Conservation (phyloP, 768 basidiomycete species). For the Psilocybe cubensis region DNA sequence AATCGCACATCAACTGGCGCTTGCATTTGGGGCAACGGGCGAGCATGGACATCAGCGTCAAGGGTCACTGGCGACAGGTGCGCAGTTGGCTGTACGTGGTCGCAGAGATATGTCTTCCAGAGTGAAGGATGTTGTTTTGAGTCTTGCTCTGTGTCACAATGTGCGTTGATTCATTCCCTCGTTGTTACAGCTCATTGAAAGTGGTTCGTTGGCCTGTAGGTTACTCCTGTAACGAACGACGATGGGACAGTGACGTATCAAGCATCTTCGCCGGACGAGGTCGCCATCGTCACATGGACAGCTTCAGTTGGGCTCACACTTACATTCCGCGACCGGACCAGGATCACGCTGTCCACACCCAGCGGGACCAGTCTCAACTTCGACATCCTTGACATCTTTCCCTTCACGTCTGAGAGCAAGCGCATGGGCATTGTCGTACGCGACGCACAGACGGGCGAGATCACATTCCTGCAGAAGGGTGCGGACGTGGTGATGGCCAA, state of each 20-base stretch:
- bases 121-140: slow-evolving; percentile 89
- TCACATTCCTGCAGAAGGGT: slow-evolving; percentile 93
- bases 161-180: slow-evolving; percentile 46
- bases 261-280: slow-evolving; percentile 98
- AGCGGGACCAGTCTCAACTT: slow-evolving; percentile 65
- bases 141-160: slow-evolving; percentile 95
- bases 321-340: slow-evolving; percentile 85
- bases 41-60: slow-evolving; percentile 56
- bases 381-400: slow-evolving; percentile 93
- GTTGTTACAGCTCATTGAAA: background rate
- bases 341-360: slow-evolving; percentile 78
- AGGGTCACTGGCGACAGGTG: slow-evolving; percentile 71
- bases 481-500: slow-evolving; percentile 98
- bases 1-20: slow-evolving; percentile 87
- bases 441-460: slow-evolving; percentile 73
- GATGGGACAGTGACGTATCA: slow-evolving; percentile 96
- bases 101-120: slow-evolving; percentile 94
- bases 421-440: slow-evolving; percentile 98
- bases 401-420: slow-evolving; percentile 98
- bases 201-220: slow-evolving; percentile 55
- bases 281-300: slow-evolving; percentile 98
- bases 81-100: slow-evolving; percentile 83
- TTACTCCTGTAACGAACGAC: slow-evolving; percentile 94
- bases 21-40: slow-evolving; percentile 73
- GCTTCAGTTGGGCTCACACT: slow-evolving; percentile 92